Evolutionary conservation across 2,329 filamentous ascomycete species (phyloP).

Genomic region (Apiospora koreana): DNA sequence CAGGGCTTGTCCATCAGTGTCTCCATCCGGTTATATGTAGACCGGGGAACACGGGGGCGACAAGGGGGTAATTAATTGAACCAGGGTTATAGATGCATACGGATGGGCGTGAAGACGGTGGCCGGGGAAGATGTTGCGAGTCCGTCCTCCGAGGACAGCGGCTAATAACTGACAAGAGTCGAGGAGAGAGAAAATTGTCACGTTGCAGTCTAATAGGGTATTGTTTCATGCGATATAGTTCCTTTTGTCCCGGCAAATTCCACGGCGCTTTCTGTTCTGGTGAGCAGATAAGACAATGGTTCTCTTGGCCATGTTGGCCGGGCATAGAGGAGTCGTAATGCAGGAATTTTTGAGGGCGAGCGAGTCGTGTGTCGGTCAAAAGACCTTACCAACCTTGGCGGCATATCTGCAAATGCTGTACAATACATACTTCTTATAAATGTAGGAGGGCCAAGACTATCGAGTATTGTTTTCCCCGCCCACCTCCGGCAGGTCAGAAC

Average conservation of each 20-base stretch:
- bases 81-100: not conserved
- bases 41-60: not conserved
- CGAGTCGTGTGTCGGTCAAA: slow-evolving; percentile 3
- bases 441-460: not conserved
- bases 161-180: not conserved
- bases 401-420: not conserved
- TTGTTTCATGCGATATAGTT: not conserved
- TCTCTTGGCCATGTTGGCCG: not conserved
- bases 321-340: not conserved
- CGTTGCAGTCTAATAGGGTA: not conserved
- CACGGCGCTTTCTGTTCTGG: not conserved
- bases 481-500: not conserved
- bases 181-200: not conserved
- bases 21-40: not conserved
- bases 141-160: not conserved
- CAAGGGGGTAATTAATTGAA: not conserved
- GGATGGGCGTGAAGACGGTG: not conserved
- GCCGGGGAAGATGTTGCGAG: not conserved
- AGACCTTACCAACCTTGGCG: not conserved
- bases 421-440: not conserved
- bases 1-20: not conserved
- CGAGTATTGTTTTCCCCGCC: not conserved
- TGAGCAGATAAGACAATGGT: not conserved
- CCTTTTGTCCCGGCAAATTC: not conserved
- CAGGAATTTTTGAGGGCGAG: not conserved